These are phyloP conservation scores for Avena insularis DNA, from an alignment of 176 grass and related monocot species.

Conservation along the genomic window DNA sequence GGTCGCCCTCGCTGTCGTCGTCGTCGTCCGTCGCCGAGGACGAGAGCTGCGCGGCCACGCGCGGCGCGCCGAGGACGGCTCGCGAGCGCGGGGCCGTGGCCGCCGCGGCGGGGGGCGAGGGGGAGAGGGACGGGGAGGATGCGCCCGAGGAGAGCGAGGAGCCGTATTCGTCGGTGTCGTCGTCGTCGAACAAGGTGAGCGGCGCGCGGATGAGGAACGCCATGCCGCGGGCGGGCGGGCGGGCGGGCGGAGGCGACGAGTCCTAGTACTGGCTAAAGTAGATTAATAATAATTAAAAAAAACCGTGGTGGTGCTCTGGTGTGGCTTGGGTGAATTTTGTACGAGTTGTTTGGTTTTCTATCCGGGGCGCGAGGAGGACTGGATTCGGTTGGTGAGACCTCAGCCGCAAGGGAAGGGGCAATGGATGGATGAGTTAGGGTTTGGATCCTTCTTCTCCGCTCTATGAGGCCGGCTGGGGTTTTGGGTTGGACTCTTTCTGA, in stretches of 20 bases:
- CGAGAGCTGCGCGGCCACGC: slow-evolving; percentile 53
- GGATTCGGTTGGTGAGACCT: not conserved
- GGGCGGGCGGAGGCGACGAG: not conserved
- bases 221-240: slow-evolving; percentile 33
- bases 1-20: slow-evolving; percentile 19
- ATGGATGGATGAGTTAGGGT: slow-evolving; percentile 21
- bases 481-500: slow-evolving; percentile 18
- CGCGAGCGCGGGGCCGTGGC: not conserved
- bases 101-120: slow-evolving; percentile 1
- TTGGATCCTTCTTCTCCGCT: slow-evolving; percentile 12
- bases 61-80: slow-evolving; percentile 37
- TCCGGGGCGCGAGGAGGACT: not conserved
- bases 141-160: slow-evolving; percentile 50
- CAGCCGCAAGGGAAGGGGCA: not conserved
- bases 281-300: too few species aligned
- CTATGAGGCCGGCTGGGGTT: not conserved
- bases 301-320: too few species aligned
- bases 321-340: too few species aligned
- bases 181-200: slow-evolving; percentile 51
- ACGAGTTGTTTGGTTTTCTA: too few species aligned
- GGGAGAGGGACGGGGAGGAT: slow-evolving; percentile 43
- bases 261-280: not conserved
- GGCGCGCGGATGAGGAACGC: slow-evolving; percentile 53
- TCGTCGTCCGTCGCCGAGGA: slow-evolving; percentile 35
- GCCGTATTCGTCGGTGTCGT: not conserved